Evolutionary conservation across 2,329 filamentous ascomycete species (phyloP), one percentile per base, ranked within the genome.

Genomic region (Decorospora gaudefroyi): DNA sequence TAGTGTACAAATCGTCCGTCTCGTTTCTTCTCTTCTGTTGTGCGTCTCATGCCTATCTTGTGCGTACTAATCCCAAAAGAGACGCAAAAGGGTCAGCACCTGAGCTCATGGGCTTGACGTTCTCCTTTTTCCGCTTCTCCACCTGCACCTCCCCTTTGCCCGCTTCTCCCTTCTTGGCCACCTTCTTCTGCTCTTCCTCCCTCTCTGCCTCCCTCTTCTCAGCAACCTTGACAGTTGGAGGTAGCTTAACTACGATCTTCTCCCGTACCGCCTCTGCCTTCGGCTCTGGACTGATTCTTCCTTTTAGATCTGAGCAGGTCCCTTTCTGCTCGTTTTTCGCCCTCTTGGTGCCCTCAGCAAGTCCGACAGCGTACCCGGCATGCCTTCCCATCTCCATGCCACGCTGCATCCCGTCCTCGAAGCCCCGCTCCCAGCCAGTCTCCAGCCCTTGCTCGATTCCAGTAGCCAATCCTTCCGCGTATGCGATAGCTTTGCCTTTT

Each of bases 1-100:
- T 10, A 5, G 2, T 19, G n/a, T 26, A 9, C 19, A 19, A 25
- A 9, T n/a, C 5, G 11, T n/a, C 8, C 21, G 15, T 10, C 13
- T 32, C 4, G n/a, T 31, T n/a, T n/a, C n/a, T n/a, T n/a, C n/a
- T n/a, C n/a, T n/a, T n/a, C n/a, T n/a, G n/a, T n/a, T n/a, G n/a
- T n/a, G 10, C 15, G 11, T n/a, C 3, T 2, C 10, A 9, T 21
- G 9, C 22, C n/a, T 40, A 26, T 9, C 16, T 46, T 18, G 6
- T 40, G 12, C 25, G 35, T n/a, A 25, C 29, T 9, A 46, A 10
- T 7, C 18, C 15, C 30, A 46, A 15, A 9, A 46, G 18, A 4
- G 25, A 34, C 15, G 25, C 27, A 6, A 46, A 46, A 16, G 42
- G 42, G n/a, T 46, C 42, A 8, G 16, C n/a, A 23, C 13, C 30